These are phyloP conservation scores for Haematococcus lacustris DNA, from an alignment of 139 green algal genomes.

Conservation along the genomic window DNA sequence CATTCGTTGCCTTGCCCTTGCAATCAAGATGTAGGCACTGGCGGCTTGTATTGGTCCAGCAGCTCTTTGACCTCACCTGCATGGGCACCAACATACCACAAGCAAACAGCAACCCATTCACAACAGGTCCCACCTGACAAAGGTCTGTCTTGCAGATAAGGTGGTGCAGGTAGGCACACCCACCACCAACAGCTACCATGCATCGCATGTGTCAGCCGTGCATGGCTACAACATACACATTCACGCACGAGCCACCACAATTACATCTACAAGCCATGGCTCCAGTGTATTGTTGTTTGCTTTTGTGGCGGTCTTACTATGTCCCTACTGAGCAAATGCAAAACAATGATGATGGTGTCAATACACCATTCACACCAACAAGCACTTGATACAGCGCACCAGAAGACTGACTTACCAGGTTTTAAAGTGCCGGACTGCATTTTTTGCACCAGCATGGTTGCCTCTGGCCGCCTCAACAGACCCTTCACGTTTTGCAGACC, in stretches of 20 bases:
- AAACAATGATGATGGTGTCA: background rate
- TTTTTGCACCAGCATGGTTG: constrained; percentile 79
- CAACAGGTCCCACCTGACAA: no score
- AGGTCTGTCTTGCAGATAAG: no score
- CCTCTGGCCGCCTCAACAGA: constrained; percentile 86
- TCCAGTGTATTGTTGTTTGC: no score
- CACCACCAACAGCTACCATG: no score
- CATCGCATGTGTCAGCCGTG: no score
- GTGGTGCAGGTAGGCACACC: no score
- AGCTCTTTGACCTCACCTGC: constrained; percentile 52
- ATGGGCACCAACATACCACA: background rate
- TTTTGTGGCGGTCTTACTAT: background rate
- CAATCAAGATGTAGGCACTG: no score
- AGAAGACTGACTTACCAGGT: constrained; percentile 59
- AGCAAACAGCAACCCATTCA: background rate
- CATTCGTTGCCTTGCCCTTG: no score
- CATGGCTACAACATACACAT: no score
- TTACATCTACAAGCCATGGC: no score
- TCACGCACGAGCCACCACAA: no score
- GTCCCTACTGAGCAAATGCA: background rate
- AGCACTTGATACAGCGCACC: constrained; percentile 9
- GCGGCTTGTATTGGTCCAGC: constrained; percentile 14
- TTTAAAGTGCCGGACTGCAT: constrained; percentile 89
- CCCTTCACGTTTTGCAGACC: constrained; percentile 85
- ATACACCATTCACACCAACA: background rate